A percentile compares a stretch with the other conserved stretches of the same genome.
phyloP scores from a whole-genome alignment of 495 filamentous ascomycete genomes.

The Daldinia bambusicola region DNA sequence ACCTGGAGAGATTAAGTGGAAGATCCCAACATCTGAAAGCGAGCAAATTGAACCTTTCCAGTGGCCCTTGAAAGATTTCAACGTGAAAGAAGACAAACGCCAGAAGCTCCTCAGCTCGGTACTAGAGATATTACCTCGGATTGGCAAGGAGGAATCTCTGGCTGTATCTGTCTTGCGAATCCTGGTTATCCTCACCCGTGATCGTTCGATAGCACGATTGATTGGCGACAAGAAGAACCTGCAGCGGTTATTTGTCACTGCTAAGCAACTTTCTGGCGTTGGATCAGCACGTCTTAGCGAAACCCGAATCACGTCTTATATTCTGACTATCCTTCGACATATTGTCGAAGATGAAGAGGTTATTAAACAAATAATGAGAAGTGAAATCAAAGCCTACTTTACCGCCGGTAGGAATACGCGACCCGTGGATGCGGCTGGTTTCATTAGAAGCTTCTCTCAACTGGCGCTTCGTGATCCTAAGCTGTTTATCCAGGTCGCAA shows the following conservation, averaged over 20 bases:
- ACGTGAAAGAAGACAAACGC: constrained; percentile 73
- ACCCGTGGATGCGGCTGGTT: constrained; percentile 73
- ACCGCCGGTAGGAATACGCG: constrained; percentile 73
- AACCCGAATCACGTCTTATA: constrained; percentile 62
- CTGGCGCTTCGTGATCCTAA: constrained; percentile 85
- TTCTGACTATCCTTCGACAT: constrained; percentile 90
- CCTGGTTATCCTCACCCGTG: constrained; percentile 89
- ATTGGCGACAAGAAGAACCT: constrained; percentile 90
- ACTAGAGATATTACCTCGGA: constrained; percentile 81
- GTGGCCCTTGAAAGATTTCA: constrained; percentile 68
- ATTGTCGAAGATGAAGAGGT: constrained; percentile 93
- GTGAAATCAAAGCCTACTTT: constrained; percentile 78
- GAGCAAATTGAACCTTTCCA: constrained; percentile 64
- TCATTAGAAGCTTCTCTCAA: constrained; percentile 81
- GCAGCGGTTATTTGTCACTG: constrained; percentile 90
- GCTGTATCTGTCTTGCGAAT: constrained; percentile 85
- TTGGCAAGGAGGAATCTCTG: constrained; percentile 86
- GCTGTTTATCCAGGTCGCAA: constrained; percentile 89
- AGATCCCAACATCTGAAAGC: constrained; percentile 66
- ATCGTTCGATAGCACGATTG: constrained; percentile 74
- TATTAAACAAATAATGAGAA: constrained; percentile 90
- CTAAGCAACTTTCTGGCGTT: constrained; percentile 84
- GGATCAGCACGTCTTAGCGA: constrained; percentile 80
- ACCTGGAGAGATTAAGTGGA: constrained; percentile 79
- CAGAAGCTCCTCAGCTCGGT: constrained; percentile 75